phyloP scores from a whole-genome alignment of 2,329 filamentous ascomycete genomes.

The Penicillium sp. region DNA sequence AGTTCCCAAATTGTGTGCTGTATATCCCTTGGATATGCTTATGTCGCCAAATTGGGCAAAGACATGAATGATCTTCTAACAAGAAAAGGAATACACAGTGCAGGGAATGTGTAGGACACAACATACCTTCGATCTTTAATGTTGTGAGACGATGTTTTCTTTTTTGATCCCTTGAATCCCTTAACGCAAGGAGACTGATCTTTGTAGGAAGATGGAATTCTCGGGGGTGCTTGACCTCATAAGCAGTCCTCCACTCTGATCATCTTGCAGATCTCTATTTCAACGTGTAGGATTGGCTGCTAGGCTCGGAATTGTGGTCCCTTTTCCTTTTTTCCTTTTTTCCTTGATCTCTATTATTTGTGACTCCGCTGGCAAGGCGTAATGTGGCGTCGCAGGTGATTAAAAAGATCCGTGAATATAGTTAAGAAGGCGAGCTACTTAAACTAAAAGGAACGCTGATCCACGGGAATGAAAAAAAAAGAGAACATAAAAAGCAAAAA shows the following conservation, averaged over 20 bases:
- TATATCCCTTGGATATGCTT: neutral
- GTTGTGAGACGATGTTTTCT: conserved; percentile 6
- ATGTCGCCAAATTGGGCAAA: conserved; percentile 1
- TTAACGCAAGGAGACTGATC: conserved; percentile 21
- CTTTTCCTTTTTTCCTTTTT: neutral
- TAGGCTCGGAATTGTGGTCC: conserved; percentile 12
- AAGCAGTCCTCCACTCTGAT: conserved; percentile 22
- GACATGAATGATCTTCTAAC: neutral
- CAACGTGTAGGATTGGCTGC: conserved; percentile 19
- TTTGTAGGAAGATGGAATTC: conserved; percentile 17
- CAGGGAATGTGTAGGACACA: conserved; percentile 8
- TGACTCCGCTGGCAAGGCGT: conserved; percentile 3
- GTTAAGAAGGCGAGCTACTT: neutral
- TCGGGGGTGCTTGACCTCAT: conserved; percentile 27
- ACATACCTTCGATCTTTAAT: conserved; percentile 10
- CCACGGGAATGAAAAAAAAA: neutral
- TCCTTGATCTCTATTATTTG: conserved; percentile 6
- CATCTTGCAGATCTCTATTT: conserved; percentile 23
- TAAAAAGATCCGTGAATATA: neutral
- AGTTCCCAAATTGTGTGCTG: neutral
- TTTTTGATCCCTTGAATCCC: conserved; percentile 15
- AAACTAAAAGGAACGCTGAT: neutral
- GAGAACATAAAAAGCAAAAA: neutral
- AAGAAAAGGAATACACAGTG: neutral
- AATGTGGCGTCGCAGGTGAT: conserved; percentile 15